phyloP scores from a whole-genome alignment of 352 stramenopile species.

The Vaucheria bursata region DNA sequence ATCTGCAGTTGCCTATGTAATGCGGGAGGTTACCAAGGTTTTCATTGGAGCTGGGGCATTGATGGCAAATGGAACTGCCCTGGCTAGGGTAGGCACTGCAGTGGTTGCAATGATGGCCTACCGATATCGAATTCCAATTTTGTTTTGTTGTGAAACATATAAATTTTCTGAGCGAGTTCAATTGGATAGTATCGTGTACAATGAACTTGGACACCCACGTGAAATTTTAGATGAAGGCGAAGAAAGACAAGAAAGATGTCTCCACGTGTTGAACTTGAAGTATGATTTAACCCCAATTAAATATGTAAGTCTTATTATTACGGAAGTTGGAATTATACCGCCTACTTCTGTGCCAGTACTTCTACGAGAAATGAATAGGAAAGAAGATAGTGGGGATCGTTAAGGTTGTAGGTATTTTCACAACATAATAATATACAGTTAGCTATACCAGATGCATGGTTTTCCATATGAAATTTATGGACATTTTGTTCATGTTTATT shows the following conservation, averaged over 20 bases:
- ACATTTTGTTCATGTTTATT: too few relatives aligned
- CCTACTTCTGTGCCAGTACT: conserved; percentile 91
- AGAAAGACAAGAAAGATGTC: conserved; percentile 34
- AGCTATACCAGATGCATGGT: too few relatives aligned
- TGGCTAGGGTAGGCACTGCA: conserved; percentile 64
- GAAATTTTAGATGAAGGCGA: conserved; percentile 50
- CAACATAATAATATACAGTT: too few relatives aligned
- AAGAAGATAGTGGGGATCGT: conserved; percentile 23
- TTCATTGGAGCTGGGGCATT: conserved; percentile 72
- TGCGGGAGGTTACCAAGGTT: conserved; percentile 78
- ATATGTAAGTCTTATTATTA: conserved; percentile 92
- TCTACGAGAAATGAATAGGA: conserved; percentile 68
- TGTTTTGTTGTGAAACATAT: conserved; percentile 97
- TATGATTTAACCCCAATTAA: conserved; percentile 92
- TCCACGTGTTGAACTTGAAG: conserved; percentile 70
- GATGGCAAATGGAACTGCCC: conserved; percentile 74
- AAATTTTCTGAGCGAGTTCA: conserved; percentile 75
- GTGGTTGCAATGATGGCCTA: conserved; percentile 70
- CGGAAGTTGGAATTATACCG: conserved; percentile 94
- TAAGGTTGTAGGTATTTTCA: neutral
- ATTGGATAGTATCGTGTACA: conserved; percentile 92
- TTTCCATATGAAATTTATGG: too few relatives aligned
- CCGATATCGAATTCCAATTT: conserved; percentile 72
- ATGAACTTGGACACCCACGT: conserved; percentile 89
- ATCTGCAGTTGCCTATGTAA: conserved; percentile 73